Evolutionary conservation across 371 early-diverging fungal species (phyloP).

Genomic region (Gilbertella persicaria): DNA sequence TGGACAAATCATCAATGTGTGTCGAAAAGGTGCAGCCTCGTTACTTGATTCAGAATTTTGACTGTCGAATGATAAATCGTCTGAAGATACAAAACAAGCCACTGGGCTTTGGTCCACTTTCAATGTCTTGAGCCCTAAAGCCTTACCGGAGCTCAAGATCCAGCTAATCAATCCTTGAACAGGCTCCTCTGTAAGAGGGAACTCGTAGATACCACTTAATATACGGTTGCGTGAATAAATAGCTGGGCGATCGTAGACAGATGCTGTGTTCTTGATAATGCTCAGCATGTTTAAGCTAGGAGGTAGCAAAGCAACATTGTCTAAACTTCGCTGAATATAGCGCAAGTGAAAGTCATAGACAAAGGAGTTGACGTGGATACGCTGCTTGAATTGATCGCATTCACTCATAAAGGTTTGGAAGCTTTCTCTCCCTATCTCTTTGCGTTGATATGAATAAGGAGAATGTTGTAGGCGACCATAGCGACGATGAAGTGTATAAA

Average conservation of each 20-base stretch:
- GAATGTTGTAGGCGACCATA: slow-evolving; percentile 59
- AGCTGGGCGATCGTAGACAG: slow-evolving; percentile 61
- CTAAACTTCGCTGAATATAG: slow-evolving; percentile 63
- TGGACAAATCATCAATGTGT: slow-evolving; percentile 31
- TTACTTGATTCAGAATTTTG: neutral
- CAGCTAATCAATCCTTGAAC: slow-evolving; percentile 58
- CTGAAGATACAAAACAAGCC: slow-evolving; percentile 42
- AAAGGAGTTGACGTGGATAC: slow-evolving; percentile 81
- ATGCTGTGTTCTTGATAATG: slow-evolving; percentile 60
- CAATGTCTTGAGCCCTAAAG: slow-evolving; percentile 58
- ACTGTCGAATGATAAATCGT: slow-evolving; percentile 29
- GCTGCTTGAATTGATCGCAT: slow-evolving; percentile 66
- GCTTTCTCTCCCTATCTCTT: slow-evolving; percentile 48
- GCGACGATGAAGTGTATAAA: slow-evolving; percentile 72
- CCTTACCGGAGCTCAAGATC: slow-evolving; percentile 65
- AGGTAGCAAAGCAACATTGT: slow-evolving; percentile 37
- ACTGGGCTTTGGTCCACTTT: slow-evolving; percentile 20
- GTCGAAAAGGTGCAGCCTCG: slow-evolving; percentile 17
- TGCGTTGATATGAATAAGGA: slow-evolving; percentile 52
- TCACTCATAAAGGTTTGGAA: slow-evolving; percentile 69
- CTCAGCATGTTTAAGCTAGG: slow-evolving; percentile 59
- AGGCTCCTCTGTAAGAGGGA: slow-evolving; percentile 34
- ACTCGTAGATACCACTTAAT: slow-evolving; percentile 47
- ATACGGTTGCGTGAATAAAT: slow-evolving; percentile 68
- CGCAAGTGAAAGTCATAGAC: slow-evolving; percentile 81